These are phyloP conservation scores for Solanum chilense DNA, from an alignment of 257 asterid species.

Conservation along the genomic window DNA sequence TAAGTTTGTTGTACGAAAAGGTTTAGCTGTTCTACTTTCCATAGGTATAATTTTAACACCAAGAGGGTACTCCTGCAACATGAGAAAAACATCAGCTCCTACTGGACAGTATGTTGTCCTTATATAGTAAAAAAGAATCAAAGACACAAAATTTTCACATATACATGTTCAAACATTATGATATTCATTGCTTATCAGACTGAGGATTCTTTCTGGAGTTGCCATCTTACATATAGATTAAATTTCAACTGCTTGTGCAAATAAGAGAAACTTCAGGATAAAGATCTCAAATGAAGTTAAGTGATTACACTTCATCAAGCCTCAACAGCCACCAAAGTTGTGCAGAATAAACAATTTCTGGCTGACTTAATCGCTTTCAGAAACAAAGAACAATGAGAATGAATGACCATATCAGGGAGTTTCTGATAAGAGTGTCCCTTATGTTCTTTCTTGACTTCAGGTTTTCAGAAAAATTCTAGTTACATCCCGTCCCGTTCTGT, in stretches of 20 bases:
- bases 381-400: not conserved
- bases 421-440: not conserved
- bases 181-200: not conserved
- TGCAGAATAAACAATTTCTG: not conserved
- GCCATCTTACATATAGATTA: not conserved
- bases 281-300: not conserved
- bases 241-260: not conserved
- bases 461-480: not conserved
- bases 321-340: not conserved
- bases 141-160: not conserved
- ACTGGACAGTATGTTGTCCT: not conserved
- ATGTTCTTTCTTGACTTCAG: not conserved
- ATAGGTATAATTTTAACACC: conserved; percentile 76
- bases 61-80: conserved; percentile 77
- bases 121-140: no score
- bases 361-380: not conserved
- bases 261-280: not conserved
- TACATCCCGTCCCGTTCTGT: not conserved
- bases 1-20: conserved; percentile 78
- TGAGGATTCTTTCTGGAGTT: not conserved
- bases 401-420: not conserved
- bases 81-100: not conserved
- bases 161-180: not conserved
- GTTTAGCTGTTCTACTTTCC: conserved; percentile 84
- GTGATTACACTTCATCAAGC: not conserved